A percentile compares a stretch with the other conserved stretches of the same genome.
phyloP scores from a whole-genome alignment of 192 early-diverging fungal genomes.

The Coemansia sp. region DNA sequence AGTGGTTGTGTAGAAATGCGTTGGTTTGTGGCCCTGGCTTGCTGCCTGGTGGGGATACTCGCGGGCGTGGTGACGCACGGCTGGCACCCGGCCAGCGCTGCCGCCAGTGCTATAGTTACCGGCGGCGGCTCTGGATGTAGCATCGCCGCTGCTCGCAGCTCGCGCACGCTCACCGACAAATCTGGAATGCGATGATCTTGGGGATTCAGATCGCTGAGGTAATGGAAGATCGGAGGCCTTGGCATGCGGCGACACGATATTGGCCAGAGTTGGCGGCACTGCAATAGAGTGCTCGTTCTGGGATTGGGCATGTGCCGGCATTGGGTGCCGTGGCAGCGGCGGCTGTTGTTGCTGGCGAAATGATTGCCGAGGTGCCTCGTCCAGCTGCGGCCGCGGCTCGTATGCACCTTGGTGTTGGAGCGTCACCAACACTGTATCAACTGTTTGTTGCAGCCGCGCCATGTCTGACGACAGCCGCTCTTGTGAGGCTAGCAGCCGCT shows the following conservation, averaged over 20 bases:
- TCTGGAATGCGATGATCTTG: neutral
- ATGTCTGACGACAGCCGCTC: conserved; percentile 36
- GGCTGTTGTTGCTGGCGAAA: neutral
- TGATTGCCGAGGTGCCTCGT: too few species aligned
- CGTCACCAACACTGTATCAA: conserved; percentile 16
- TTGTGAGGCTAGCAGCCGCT: conserved; percentile 29
- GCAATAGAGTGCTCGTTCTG: neutral
- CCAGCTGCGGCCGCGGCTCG: too few species aligned
- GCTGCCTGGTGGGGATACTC: neutral
- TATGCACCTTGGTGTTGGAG: conserved; percentile 16
- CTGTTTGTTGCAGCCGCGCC: conserved; percentile 25
- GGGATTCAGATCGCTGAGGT: neutral
- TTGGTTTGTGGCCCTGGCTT: neutral
- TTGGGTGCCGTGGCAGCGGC: neutral
- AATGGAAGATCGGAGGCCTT: neutral
- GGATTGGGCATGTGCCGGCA: neutral
- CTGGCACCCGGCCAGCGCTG: neutral
- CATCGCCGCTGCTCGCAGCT: conserved; percentile 4
- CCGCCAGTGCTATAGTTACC: neutral
- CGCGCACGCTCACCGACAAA: conserved; percentile 1
- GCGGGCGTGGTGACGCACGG: neutral
- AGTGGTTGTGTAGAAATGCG: neutral
- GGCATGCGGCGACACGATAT: conserved; percentile 12
- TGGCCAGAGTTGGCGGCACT: conserved; percentile 27
- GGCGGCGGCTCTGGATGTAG: conserved; percentile 10